phyloP scores from a whole-genome alignment of 2,329 filamentous ascomycete genomes.

The Verticillium nonalfalfae region DNA sequence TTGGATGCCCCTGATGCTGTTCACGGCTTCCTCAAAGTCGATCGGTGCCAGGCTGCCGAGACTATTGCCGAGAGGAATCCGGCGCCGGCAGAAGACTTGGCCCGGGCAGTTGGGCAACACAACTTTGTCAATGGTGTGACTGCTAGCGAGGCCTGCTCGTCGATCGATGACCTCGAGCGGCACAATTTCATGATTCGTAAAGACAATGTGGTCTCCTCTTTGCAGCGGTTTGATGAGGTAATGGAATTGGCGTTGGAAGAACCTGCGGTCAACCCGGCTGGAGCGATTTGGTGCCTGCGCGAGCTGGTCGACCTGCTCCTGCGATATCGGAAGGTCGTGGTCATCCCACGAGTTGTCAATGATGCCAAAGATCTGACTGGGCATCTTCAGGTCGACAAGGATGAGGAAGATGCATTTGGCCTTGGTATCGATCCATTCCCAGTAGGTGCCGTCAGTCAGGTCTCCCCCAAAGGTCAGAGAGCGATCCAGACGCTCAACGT shows the following conservation, averaged over 20 bases:
- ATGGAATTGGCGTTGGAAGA: conserved; percentile 64
- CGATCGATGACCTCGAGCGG: conserved; percentile 62
- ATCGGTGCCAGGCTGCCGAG: conserved; percentile 38
- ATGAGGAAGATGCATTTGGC: conserved; percentile 67
- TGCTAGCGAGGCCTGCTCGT: conserved; percentile 34
- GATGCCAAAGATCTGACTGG: conserved; percentile 68
- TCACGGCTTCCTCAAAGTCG: conserved; percentile 56
- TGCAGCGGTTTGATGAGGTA: conserved; percentile 62
- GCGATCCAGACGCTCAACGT: conserved; percentile 54
- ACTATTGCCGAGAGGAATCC: conserved; percentile 43
- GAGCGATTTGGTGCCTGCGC: conserved; percentile 53
- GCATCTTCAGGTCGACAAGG: conserved; percentile 60
- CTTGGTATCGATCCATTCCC: conserved; percentile 69
- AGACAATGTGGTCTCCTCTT: conserved; percentile 55
- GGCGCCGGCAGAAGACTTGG: conserved; percentile 49
- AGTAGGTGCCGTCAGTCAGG: conserved; percentile 66
- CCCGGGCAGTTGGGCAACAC: conserved; percentile 56
- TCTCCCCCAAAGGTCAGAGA: conserved; percentile 63
- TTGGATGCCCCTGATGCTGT: conserved; percentile 49
- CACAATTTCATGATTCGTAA: conserved; percentile 61
- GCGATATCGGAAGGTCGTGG: conserved; percentile 62
- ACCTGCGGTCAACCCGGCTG: conserved; percentile 59
- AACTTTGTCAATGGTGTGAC: conserved; percentile 46
- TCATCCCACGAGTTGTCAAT: conserved; percentile 76
- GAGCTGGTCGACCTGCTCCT: conserved; percentile 59